Percentiles rank a stretch among this genome's conserved stretches.
Conservation (phyloP, 2,329 filamentous ascomycete species). For the Aureobasidium sp. region DNA sequence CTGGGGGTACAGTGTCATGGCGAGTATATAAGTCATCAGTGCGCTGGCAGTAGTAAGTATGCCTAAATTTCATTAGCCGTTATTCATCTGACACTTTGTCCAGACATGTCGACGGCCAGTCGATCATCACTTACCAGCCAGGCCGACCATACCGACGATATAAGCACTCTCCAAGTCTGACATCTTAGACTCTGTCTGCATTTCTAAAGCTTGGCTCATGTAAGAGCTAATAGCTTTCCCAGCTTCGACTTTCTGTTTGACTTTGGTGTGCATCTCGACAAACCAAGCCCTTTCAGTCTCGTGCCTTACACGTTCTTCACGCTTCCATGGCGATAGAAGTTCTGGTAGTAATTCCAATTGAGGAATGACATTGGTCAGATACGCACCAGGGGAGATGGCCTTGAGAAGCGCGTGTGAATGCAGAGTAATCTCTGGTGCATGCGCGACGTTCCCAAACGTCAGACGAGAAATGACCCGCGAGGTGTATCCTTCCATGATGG, state of each 20-base stretch:
- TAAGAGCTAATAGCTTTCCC: slow-evolving; percentile 47
- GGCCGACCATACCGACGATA: slow-evolving; percentile 38
- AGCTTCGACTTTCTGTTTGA: slow-evolving; percentile 42
- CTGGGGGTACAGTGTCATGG: slow-evolving; percentile 55
- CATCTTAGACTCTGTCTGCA: slow-evolving; percentile 37
- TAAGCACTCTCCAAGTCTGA: slow-evolving; percentile 40
- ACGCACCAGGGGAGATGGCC: slow-evolving; percentile 65
- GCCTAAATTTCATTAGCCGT: too few species aligned
- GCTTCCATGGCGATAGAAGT: slow-evolving; percentile 61
- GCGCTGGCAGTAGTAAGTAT: slow-evolving; percentile 39
- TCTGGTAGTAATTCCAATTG: slow-evolving; percentile 60
- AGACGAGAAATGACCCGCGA: too few species aligned
- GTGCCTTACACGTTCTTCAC: slow-evolving; percentile 57
- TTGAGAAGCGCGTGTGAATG: slow-evolving; percentile 58
- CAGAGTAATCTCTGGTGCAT: slow-evolving; percentile 61
- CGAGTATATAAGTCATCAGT: slow-evolving; percentile 31
- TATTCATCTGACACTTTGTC: too few species aligned
- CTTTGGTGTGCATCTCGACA: slow-evolving; percentile 51
- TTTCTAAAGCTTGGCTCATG: slow-evolving; percentile 49
- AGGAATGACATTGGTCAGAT: slow-evolving; percentile 63
- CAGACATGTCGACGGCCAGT: too few species aligned
- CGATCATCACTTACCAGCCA: too few species aligned
- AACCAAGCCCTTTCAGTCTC: slow-evolving; percentile 61
- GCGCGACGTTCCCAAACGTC: slow-evolving; percentile 34
- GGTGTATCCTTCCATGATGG: slow-evolving; percentile 45